Evolutionary conservation across 495 filamentous ascomycete species (phyloP), one percentile per base, ranked within the genome.

Genomic region (Jackrogersella multiformis): DNA sequence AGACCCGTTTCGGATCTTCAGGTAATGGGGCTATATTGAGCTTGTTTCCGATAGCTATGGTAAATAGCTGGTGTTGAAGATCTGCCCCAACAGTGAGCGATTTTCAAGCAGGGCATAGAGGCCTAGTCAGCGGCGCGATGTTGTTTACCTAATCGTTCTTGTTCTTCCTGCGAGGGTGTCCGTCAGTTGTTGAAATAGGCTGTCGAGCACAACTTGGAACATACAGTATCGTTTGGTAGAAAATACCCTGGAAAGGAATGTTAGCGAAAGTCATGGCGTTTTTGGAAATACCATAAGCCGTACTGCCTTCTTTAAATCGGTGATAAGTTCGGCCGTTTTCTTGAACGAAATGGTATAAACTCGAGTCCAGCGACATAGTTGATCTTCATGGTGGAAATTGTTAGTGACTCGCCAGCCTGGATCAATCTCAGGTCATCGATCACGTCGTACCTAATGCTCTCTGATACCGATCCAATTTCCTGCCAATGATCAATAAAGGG

Each of bases 51-150:
- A 83, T 73, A 7, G 80, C 74, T 59, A 78, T 58, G 20, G 64
- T 75, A 46, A 78, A 82, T 6, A 82, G 61, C 45, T 79, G 75
- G 58, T 86, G 83, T 70, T 86, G 82, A 13, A 85, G 69, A 56
- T 86, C 83, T 82, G 38, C 28, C 32, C 15, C 23, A 12, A 18
- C 23, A 15, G 35, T 68, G 24, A 69, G 68, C 20, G 58, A 18
- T 16, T 32, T 9, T 32, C 2, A 10, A 9, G 12, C 5, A 15
- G 1, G 32, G 2, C 9, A 26, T 6, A 23, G n/a, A 32, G n/a
- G 5, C 9, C 12, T 26, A 26, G 26, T 30, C 7, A 20, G 21
- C 16, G 13, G 24, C 32, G 1, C 13, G 0, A 38, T 12, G 51
- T n/a, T 35, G 51, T 66, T 41, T 69, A 82, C 81, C 78, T 39